Evolutionary conservation across 2,329 filamentous ascomycete genomes (phyloP).

Genomic region (Beauveria pseudobassiana): DNA sequence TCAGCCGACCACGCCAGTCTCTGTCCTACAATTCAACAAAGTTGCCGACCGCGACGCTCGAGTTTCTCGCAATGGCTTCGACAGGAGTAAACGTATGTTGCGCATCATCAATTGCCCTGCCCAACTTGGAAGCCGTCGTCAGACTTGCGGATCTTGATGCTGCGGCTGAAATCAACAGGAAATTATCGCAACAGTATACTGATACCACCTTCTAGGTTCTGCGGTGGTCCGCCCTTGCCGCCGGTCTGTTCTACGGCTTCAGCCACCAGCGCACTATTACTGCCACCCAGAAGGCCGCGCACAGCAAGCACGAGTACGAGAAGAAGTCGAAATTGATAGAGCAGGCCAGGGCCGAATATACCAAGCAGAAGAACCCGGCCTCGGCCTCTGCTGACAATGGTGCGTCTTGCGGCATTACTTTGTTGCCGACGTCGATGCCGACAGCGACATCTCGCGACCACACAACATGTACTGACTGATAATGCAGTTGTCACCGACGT

Average conservation of each 20-base stretch:
- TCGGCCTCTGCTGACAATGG: constrained; percentile 26
- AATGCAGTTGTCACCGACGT: constrained; percentile 47
- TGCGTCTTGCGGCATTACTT: constrained; percentile 18
- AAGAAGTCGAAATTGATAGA: constrained; percentile 88
- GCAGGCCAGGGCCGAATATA: constrained; percentile 85
- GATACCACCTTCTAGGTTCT: constrained; percentile 62
- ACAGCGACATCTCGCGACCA: not conserved
- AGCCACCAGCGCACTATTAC: constrained; percentile 82
- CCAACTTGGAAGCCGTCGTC: not conserved
- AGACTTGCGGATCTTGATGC: not conserved
- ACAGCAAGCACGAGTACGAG: constrained; percentile 75
- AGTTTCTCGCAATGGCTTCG: constrained; percentile 50
- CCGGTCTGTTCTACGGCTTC: constrained; percentile 92
- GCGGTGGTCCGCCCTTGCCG: constrained; percentile 88
- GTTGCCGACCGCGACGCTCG: constrained; percentile 35
- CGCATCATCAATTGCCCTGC: constrained; percentile 13
- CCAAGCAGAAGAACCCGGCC: constrained; percentile 60
- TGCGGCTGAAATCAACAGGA: not conserved
- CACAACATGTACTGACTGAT: constrained; percentile 16
- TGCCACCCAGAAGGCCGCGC: constrained; percentile 59
- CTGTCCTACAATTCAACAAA: constrained; percentile 14
- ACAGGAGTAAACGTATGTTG: constrained; percentile 61
- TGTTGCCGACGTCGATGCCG: constrained; percentile 4
- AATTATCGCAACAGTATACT: constrained; percentile 12
- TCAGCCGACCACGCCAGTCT: constrained; percentile 26